These are phyloP conservation scores for Ceratocystis ficicola DNA, from an alignment of 2,329 filamentous ascomycete genomes.

Conservation along the genomic window DNA sequence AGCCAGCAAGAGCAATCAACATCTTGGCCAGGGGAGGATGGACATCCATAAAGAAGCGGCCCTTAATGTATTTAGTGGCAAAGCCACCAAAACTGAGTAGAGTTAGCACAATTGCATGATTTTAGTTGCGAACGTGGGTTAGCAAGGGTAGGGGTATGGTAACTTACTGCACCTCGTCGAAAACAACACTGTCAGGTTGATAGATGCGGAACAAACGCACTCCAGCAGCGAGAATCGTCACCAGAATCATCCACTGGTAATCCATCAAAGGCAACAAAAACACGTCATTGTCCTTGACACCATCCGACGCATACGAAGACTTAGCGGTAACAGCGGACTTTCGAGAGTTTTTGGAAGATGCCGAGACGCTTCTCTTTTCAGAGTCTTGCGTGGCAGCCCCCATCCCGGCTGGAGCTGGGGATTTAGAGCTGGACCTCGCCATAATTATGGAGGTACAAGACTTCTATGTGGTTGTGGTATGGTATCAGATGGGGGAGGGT, in stretches of 20 bases:
- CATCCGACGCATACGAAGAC: conserved; percentile 58
- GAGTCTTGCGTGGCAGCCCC: background rate
- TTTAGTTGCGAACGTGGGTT: background rate
- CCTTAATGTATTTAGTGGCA: conserved; percentile 98
- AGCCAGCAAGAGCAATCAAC: conserved; percentile 88
- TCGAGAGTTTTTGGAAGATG: conserved; percentile 6
- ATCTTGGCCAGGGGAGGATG: conserved; percentile 95
- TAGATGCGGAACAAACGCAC: conserved; percentile 93
- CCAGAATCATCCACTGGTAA: conserved; percentile 59
- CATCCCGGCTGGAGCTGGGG: background rate
- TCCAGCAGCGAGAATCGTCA: conserved; percentile 63
- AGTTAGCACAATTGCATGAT: conserved; percentile 4
- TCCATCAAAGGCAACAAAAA: conserved; percentile 74
- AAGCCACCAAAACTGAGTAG: conserved; percentile 79
- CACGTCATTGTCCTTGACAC: conserved; percentile 81
- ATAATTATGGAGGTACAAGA: background rate
- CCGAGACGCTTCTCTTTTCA: background rate
- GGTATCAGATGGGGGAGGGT: background rate
- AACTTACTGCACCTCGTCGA: conserved; percentile 96
- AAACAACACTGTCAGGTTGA: conserved; percentile 90
- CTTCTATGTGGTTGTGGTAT: background rate
- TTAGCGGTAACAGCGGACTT: conserved; percentile 23
- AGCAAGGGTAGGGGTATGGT: conserved; percentile 12
- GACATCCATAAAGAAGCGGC: conserved; percentile 99
- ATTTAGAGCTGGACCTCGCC: conserved; percentile 16